phyloP scores from a whole-genome alignment of 2,329 filamentous ascomycete species.

The Neoascochyta sp. region DNA sequence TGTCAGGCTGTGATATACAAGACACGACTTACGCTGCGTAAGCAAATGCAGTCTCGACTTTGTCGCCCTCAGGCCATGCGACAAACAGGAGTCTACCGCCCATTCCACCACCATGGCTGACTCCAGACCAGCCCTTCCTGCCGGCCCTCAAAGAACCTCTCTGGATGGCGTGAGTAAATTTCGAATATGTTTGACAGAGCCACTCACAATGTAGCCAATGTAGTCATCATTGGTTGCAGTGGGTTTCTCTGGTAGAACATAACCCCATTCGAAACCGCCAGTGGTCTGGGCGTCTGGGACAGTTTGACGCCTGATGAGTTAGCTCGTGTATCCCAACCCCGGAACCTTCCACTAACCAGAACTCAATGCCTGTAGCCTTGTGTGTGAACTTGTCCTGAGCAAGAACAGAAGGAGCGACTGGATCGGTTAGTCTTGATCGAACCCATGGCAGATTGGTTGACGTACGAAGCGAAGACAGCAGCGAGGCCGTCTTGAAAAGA shows the following conservation, averaged over 20 bases:
- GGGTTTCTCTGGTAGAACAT: conserved; percentile 26
- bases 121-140: conserved; percentile 36
- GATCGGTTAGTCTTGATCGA: conserved; percentile 9
- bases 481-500: conserved; percentile 35
- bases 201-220: conserved; percentile 37
- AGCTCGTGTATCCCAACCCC: no score
- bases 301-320: conserved; percentile 20
- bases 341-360: conserved; percentile 29
- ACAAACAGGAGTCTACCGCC: conserved; percentile 33
- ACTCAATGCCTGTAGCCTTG: conserved; percentile 29
- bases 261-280: conserved; percentile 37
- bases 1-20: neutral
- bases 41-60: conserved; percentile 32
- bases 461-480: conserved; percentile 37
- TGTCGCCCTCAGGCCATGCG: conserved; percentile 25
- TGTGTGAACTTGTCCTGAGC: conserved; percentile 35
- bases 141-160: conserved; percentile 26
- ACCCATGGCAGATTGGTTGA: no score
- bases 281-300: conserved; percentile 23
- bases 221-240: conserved; percentile 32
- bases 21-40: conserved; percentile 24
- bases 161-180: conserved; percentile 14
- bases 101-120: conserved; percentile 39
- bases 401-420: conserved; percentile 23
- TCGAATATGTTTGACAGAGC: neutral